Evolutionary conservation across 2,329 filamentous ascomycete genomes (phyloP).

Genomic region (Pestalotiopsis sp.): DNA sequence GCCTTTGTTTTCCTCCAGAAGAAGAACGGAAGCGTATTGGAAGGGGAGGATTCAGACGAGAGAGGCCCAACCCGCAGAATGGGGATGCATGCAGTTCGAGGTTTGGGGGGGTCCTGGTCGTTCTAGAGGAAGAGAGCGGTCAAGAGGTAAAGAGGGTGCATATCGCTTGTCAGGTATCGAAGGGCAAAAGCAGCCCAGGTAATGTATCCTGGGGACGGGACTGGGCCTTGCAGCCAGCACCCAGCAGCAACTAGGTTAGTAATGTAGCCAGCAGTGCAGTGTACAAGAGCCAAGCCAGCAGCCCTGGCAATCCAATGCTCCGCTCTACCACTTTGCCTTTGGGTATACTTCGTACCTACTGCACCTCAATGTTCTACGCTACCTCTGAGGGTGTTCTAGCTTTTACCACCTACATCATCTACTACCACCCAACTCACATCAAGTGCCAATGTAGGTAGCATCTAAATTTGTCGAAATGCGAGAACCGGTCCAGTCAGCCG

Average conservation of each 20-base stretch:
- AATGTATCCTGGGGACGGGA: too few relatives aligned
- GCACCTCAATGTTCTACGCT: background rate
- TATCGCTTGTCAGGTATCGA: background rate
- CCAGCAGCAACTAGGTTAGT: too few relatives aligned
- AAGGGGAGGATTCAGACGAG: background rate
- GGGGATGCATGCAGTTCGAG: background rate
- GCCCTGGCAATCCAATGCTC: too few relatives aligned
- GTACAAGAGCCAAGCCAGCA: too few relatives aligned
- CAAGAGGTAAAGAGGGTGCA: background rate
- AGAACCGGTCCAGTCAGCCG: background rate
- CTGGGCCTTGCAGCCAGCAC: too few relatives aligned
- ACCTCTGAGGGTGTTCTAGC: too few relatives aligned
- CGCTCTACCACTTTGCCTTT: too few relatives aligned
- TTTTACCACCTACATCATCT: background rate
- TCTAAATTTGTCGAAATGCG: background rate
- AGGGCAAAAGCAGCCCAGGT: background rate
- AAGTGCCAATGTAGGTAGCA: background rate
- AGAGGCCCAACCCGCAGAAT: constrained; percentile 1
- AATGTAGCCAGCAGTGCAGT: too few relatives aligned
- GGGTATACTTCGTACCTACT: background rate
- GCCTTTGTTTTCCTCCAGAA: background rate
- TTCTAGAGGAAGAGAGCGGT: constrained; percentile 1
- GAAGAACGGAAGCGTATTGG: background rate
- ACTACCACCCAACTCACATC: background rate
- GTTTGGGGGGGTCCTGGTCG: too few relatives aligned